These are phyloP conservation scores for Mallotus japonicus DNA, from an alignment of 441 rosid genomes.

Conservation along the genomic window DNA sequence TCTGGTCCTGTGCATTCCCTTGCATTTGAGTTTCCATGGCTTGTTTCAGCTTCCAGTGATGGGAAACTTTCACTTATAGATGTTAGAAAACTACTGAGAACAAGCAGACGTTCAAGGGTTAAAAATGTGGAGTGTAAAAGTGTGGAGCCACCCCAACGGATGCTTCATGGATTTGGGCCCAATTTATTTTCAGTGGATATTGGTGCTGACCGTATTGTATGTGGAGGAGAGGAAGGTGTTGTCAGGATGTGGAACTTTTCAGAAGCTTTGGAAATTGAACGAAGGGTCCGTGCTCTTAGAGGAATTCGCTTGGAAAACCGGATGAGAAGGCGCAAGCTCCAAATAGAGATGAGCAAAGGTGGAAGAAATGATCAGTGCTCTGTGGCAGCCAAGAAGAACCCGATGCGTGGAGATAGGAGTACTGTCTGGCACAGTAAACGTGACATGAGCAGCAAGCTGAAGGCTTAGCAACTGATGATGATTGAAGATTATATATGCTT, in stretches of 20 bases:
- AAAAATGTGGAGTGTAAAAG: conserved; percentile 17
- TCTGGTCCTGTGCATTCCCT: conserved; percentile 73
- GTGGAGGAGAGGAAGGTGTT: conserved; percentile 88
- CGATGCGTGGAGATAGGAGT: conserved; percentile 52
- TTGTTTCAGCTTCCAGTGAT: conserved; percentile 84
- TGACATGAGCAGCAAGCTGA: conserved; percentile 62
- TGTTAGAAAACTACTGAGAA: conserved; percentile 70
- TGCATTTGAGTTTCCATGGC: conserved; percentile 97
- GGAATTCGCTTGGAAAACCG: conserved; percentile 74
- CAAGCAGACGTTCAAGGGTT: conserved; percentile 32
- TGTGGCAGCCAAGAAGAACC: conserved; percentile 74
- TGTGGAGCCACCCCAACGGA: conserved; percentile 88
- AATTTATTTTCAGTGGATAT: conserved; percentile 72
- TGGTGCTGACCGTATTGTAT: conserved; percentile 84
- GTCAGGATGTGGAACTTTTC: conserved; percentile 90
- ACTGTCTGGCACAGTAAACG: conserved; percentile 66
- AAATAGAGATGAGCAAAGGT: conserved; percentile 64
- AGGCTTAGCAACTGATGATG: conserved; percentile 38
- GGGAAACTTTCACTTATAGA: conserved; percentile 78
- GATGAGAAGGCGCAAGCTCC: conserved; percentile 72
- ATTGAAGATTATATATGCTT: not conserved
- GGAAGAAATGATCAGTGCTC: conserved; percentile 59
- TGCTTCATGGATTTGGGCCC: conserved; percentile 79
- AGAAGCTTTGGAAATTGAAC: conserved; percentile 71
- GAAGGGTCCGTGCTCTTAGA: conserved; percentile 56